phyloP scores from a whole-genome alignment of 345 rosid genomes.

The Clausena lansium region DNA sequence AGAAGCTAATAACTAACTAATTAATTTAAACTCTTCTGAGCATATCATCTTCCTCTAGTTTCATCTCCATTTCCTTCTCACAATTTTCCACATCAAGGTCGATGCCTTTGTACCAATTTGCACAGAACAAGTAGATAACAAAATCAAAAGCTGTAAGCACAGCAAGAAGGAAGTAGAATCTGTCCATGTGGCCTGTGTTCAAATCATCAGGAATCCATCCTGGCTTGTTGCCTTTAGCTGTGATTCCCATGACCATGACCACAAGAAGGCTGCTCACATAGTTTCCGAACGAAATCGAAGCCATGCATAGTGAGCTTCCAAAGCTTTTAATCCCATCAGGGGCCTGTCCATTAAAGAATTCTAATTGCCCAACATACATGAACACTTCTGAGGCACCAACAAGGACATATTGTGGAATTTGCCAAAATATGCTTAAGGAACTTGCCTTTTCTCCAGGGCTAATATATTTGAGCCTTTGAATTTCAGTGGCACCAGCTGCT shows the following conservation, averaged over 20 bases:
- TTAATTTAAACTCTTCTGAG: constrained; percentile 3
- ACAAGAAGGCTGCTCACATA: constrained; percentile 78
- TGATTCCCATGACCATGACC: constrained; percentile 58
- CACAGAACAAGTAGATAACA: constrained; percentile 51
- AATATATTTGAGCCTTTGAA: constrained; percentile 46
- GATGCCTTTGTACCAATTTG: constrained; percentile 75
- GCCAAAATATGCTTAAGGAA: constrained; percentile 78
- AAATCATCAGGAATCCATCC: constrained; percentile 86
- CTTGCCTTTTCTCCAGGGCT: constrained; percentile 50
- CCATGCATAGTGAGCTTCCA: constrained; percentile 96
- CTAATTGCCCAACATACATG: constrained; percentile 91
- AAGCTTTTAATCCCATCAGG: constrained; percentile 90
- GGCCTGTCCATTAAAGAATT: constrained; percentile 86
- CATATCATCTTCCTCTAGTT: constrained; percentile 13
- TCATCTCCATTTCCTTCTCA: constrained; percentile 18
- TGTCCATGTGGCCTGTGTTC: constrained; percentile 73
- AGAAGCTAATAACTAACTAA: too few relatives aligned
- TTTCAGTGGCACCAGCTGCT: constrained; percentile 74
- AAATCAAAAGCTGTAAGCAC: constrained; percentile 63
- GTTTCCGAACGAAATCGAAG: constrained; percentile 90
- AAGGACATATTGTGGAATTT: constrained; percentile 76
- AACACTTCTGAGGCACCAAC: constrained; percentile 88
- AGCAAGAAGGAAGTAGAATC: constrained; percentile 73
- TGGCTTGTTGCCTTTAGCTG: constrained; percentile 43
- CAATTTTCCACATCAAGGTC: constrained; percentile 32